Evolutionary conservation across 108 stramenopile genomes (phyloP), one percentile per base, ranked within the genome.

Genomic region (Fragilaria crotonensis): DNA sequence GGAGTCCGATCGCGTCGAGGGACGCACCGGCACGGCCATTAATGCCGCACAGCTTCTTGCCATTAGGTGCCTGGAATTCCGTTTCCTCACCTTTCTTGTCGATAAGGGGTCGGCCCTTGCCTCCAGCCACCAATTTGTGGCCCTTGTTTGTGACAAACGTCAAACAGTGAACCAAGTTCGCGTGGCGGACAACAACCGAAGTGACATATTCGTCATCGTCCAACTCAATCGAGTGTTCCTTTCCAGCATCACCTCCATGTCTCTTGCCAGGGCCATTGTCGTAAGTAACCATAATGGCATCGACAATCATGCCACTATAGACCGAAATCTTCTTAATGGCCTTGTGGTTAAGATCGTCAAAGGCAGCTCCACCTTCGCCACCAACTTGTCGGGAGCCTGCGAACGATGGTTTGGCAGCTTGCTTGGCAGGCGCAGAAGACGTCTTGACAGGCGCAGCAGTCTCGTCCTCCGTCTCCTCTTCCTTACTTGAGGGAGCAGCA

Each of bases 111-210:
- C 31, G 41, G 18, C 55, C 55, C 28, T 31, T 56, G 7, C 55
- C 55, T 31, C 55, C 55, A 7, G 55, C 20, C 5, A 18, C 55
- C 5, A 56, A 27, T 18, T 18, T 56, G n/a, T 44, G 36, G 9
- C 55, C 55, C 23, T 56, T 56, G 55, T 56, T 56, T 5, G 55
- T 56, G 19, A 22, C 22, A 44, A 56, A 56, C 17, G 23, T 31
- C 20, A 56, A 22, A 7, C 28, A 56, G 5, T 56, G 55, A 17
- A 56, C 28, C 28, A 56, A 56, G 20, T 56, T 56, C 5, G 18
- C 9, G 18, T 18, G 19, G 23, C 55, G 55, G 7, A 56, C 55
- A 7, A 21, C 30, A 7, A 56, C 41, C 27, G 23, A 18, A n/a
- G 31, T 56, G 27, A 56, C 41, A 19, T 56, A 56, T n/a, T 56